Base-by-base conservation (phyloP, 2,329 filamentous ascomycete species). In the Paecilomyces formosus region DNA sequence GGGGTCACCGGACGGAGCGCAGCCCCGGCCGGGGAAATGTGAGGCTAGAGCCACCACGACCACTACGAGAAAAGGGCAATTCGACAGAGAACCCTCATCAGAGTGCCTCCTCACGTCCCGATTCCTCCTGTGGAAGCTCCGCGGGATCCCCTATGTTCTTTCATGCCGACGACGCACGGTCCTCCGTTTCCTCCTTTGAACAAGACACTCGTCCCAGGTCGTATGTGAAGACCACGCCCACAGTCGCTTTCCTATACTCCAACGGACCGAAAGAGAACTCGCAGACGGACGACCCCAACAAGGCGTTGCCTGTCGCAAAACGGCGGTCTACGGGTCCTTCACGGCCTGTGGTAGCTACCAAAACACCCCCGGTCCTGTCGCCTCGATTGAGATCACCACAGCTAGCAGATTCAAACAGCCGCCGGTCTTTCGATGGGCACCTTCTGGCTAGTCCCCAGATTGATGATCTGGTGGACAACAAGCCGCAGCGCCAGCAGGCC, bases 151-250 rank as follows among this genome's bases (percentile, higher is more conserved):
- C 87, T 56, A 93, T 91, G 77, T 97, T 97, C 81, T 97, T 99
- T 72, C 92, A 95, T 71, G 94, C 92, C 28, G 90, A 87, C 71
- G 90, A 96, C 65, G 88, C 83, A 45, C 87, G 83, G 65, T 74
- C 78, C 22, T 63, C 76, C 28, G 75, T 75, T 31, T 76, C 75
- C n/a, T 70, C 70, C 3, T 51, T 57, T 26, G 72, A 76, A 24
- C 53, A 62, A 26, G 72, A 73, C 33, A 56, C 61, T 58, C 68
- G 69, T 45, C 64, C 67, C 21, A 67, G 66, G 54, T 58, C 63
- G 21, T 64, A 63, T 33, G 61, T 55, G 28, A 72, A 71, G 58
- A 57, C 62, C 21, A 60, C 66, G 6, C 65, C 68, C 2, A 57
- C 68, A 3, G 65, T 72, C 1, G 68, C 67, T 5, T 77, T 77